Evolutionary conservation across 805 yeast species (phyloP).

Genomic region (Saturnispora gosingensis): DNA sequence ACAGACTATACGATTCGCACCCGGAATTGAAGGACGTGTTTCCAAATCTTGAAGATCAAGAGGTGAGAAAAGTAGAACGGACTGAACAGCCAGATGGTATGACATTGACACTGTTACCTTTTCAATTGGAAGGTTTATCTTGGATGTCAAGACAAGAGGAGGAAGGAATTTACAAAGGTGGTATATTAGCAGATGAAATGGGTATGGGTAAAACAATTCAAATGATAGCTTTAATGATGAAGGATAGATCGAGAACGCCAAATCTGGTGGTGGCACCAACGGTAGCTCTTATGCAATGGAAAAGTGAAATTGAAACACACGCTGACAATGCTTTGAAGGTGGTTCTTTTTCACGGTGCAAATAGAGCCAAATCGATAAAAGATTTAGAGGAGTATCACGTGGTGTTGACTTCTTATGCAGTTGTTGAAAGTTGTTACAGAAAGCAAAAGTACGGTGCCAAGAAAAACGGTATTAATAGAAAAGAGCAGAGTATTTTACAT

Average conservation of each 20-base stretch:
- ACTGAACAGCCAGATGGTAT: constrained; percentile 75
- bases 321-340: constrained; percentile 63
- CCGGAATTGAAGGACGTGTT: constrained; percentile 72
- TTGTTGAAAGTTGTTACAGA: constrained; percentile 76
- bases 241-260: constrained; percentile 58
- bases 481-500: constrained; percentile 72
- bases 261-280: constrained; percentile 94
- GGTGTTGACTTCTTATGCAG: constrained; percentile 85
- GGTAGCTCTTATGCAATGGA: constrained; percentile 98
- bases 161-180: constrained; percentile 70
- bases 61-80: constrained; percentile 39
- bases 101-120: constrained; percentile 69
- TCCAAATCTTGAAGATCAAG: constrained; percentile 44
- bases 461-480: constrained; percentile 58
- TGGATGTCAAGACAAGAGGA: constrained; percentile 90
- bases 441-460: constrained; percentile 78
- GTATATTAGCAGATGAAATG: constrained; percentile 97
- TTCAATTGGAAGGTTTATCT: constrained; percentile 85
- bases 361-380: constrained; percentile 47
- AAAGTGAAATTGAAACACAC: constrained; percentile 79
- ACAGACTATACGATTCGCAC: constrained; percentile 60
- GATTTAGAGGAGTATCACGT: constrained; percentile 65
- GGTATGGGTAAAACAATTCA: constrained; percentile 99
- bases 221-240: constrained; percentile 79
- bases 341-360: constrained; percentile 78